Conservation (phyloP, 148 eudicot species). For the Persicaria tinctoria region DNA sequence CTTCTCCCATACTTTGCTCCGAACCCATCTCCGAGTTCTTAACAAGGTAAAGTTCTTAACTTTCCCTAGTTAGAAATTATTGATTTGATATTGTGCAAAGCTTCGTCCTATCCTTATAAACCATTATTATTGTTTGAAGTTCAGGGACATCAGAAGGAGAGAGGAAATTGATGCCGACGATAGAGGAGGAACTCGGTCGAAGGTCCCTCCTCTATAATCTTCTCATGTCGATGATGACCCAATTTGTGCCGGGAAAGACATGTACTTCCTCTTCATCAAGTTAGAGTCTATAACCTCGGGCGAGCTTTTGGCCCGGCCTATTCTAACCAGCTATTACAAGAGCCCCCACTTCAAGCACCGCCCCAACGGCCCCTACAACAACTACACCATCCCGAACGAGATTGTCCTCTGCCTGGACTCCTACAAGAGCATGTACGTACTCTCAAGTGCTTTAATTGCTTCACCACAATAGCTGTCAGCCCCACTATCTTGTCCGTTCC, state of each 20-base stretch:
- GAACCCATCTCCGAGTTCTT: slow-evolving; percentile 27
- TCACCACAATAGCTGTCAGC: too few species aligned
- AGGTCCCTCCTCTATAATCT: slow-evolving; percentile 35
- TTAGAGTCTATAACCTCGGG: slow-evolving; percentile 39
- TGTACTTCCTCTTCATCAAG: slow-evolving; percentile 41
- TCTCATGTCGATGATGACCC: slow-evolving; percentile 43
- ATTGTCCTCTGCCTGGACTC: slow-evolving; percentile 41
- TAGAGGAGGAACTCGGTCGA: slow-evolving; percentile 30
- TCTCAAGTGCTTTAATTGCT: slow-evolving; percentile 37
- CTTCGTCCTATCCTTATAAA: neutral
- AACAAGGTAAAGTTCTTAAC: slow-evolving; percentile 19
- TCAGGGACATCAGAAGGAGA: slow-evolving; percentile 55
- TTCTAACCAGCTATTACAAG: slow-evolving; percentile 37
- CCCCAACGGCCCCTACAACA: slow-evolving; percentile 31
- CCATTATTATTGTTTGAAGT: slow-evolving; percentile 19
- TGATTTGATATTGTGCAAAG: neutral
- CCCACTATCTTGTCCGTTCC: too few species aligned
- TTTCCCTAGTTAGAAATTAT: neutral
- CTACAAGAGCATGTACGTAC: slow-evolving; percentile 53
- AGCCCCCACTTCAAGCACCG: slow-evolving; percentile 31
- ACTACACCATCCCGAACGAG: slow-evolving; percentile 42
- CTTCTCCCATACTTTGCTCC: slow-evolving; percentile 25
- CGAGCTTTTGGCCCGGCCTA: slow-evolving; percentile 40
- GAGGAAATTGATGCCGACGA: slow-evolving; percentile 43
- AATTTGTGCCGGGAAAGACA: slow-evolving; percentile 41